Percentiles rank a stretch among this genome's conserved stretches.
phyloP scores from a whole-genome alignment of 1,284 basidiomycete genomes.

The Tremellales sp. region DNA sequence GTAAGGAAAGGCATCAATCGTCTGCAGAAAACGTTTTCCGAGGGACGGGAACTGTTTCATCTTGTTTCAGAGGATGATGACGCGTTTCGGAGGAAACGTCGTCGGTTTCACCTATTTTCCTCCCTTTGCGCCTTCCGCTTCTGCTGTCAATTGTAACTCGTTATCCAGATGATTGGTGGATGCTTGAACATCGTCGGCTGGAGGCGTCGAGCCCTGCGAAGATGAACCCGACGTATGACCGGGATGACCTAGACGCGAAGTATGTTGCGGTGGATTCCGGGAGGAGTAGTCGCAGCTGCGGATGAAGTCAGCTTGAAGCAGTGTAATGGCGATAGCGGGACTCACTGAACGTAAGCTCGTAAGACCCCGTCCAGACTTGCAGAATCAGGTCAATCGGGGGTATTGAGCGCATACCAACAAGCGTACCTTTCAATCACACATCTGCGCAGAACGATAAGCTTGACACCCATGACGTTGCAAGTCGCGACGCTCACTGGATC shows the following conservation, averaged over 20 bases:
- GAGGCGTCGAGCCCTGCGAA: too few species aligned
- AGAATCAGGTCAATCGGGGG: slow-evolving; percentile 15
- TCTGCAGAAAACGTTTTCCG: too few species aligned
- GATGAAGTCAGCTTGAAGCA: not conserved
- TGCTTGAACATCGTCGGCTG: too few species aligned
- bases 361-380: slow-evolving; percentile 48
- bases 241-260: not conserved
- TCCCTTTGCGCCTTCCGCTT: too few species aligned
- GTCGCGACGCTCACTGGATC: slow-evolving; percentile 33
- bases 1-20: too few species aligned
- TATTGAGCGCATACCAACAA: not conserved
- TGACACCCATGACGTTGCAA: not conserved
- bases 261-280: slow-evolving; percentile 24
- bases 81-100: too few species aligned
- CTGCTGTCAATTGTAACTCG: too few species aligned
- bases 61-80: too few species aligned
- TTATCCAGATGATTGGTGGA: too few species aligned
- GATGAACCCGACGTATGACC: too few species aligned
- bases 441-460: slow-evolving; percentile 9
- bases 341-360: slow-evolving; percentile 50
- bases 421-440: slow-evolving; percentile 41
- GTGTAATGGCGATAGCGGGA: not conserved
- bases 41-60: too few species aligned
- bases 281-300: slow-evolving; percentile 41
- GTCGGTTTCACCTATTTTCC: too few species aligned